phyloP scores from a whole-genome alignment of 495 filamentous ascomycete genomes.

The Penicillium simplicissimum region DNA sequence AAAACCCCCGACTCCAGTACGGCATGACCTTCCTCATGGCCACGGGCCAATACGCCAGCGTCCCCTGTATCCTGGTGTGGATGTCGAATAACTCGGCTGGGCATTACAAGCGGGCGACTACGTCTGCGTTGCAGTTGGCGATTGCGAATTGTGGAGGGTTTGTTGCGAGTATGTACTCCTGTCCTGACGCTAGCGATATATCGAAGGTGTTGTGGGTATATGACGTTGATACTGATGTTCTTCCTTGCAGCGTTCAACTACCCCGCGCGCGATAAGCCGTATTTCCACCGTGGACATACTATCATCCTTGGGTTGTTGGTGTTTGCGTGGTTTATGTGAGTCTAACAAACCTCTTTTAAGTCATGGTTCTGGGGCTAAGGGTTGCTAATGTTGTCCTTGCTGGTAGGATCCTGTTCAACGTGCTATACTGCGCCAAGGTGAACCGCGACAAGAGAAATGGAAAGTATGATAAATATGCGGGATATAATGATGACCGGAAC shows the following conservation, averaged over 20 bases:
- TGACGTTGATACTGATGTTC: conserved; percentile 25
- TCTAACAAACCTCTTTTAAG: conserved; percentile 1
- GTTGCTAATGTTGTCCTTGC: background rate
- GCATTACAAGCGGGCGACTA: conserved; percentile 63
- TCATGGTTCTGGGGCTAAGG: too few species aligned
- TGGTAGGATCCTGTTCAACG: conserved; percentile 59
- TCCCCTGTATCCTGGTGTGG: conserved; percentile 57
- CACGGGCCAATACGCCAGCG: conserved; percentile 49
- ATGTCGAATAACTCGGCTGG: conserved; percentile 59
- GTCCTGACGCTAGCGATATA: background rate
- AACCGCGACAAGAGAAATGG: conserved; percentile 64
- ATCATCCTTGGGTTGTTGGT: conserved; percentile 58
- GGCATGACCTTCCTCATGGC: conserved; percentile 57
- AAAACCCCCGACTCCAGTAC: conserved; percentile 48
- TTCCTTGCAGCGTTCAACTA: conserved; percentile 57
- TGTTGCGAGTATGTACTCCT: conserved; percentile 49
- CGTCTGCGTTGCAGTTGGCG: conserved; percentile 53
- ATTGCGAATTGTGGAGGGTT: conserved; percentile 60
- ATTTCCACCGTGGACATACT: conserved; percentile 56
- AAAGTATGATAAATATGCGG: conserved; percentile 59
- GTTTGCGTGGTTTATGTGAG: conserved; percentile 66
- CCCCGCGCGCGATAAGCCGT: conserved; percentile 49
- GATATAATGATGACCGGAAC: conserved; percentile 65
- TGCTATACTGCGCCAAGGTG: conserved; percentile 64
- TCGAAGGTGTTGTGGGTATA: background rate